Evolutionary conservation across 2,329 filamentous ascomycete genomes (phyloP).

Genomic region (Aspergillus jensenii): DNA sequence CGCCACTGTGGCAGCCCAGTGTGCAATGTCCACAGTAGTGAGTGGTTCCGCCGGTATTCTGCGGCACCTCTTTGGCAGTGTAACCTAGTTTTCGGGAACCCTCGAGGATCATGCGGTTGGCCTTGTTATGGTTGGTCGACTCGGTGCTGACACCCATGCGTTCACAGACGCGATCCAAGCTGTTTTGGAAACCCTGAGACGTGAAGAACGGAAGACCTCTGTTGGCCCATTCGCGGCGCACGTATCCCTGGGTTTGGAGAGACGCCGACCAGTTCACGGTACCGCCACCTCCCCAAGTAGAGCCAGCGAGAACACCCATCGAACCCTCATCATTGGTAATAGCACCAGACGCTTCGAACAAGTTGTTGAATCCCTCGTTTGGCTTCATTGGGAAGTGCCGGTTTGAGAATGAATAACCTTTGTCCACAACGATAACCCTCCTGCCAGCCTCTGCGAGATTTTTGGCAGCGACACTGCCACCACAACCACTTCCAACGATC

Average conservation of each 20-base stretch:
- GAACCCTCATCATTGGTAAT: conserved; percentile 57
- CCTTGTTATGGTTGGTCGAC: conserved; percentile 68
- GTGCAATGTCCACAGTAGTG: conserved; percentile 73
- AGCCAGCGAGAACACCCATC: conserved; percentile 65
- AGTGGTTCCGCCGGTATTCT: conserved; percentile 72
- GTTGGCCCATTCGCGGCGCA: conserved; percentile 78
- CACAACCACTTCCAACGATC: conserved; percentile 83
- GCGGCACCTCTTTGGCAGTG: conserved; percentile 66
- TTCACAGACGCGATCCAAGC: conserved; percentile 73
- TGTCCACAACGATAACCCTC: conserved; percentile 77
- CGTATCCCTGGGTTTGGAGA: conserved; percentile 69
- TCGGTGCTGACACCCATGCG: conserved; percentile 73
- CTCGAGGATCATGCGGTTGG: conserved; percentile 71
- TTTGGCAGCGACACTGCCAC: conserved; percentile 78
- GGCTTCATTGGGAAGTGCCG: conserved; percentile 73
- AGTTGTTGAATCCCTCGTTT: conserved; percentile 56
- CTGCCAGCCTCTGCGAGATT: conserved; percentile 75
- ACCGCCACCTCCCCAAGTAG: conserved; percentile 81
- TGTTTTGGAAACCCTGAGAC: conserved; percentile 71
- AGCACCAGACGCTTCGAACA: conserved; percentile 69
- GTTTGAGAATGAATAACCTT: conserved; percentile 73
- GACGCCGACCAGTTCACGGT: conserved; percentile 80
- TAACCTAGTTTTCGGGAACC: conserved; percentile 74
- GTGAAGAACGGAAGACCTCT: conserved; percentile 71
- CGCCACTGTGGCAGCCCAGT: conserved; percentile 60